Evolutionary conservation across 768 basidiomycete species (phyloP).

Genomic region (Termitomyces titanicus): DNA sequence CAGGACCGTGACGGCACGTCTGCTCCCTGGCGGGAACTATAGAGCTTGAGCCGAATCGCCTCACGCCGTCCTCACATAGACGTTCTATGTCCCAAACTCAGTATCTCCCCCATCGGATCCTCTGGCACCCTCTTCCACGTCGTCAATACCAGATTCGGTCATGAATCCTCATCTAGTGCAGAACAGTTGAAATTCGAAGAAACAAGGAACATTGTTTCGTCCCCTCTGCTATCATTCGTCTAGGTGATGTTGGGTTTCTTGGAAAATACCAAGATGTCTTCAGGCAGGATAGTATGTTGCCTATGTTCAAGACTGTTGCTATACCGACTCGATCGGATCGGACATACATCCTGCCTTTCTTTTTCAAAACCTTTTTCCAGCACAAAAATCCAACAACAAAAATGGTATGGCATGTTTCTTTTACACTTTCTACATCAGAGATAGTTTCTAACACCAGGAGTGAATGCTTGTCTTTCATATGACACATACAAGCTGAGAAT

Average conservation of each 20-base stretch:
- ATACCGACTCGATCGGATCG: conserved; percentile 28
- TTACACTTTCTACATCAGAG: too few species aligned
- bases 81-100: conserved; percentile 41
- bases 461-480: too few species aligned
- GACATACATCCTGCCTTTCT: conserved; percentile 19
- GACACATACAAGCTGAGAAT: too few species aligned
- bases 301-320: conserved; percentile 39
- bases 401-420: too few species aligned
- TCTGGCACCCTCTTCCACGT: conserved; percentile 43
- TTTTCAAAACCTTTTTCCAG: too few species aligned
- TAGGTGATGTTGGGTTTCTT: conserved; percentile 38
- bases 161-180: conserved; percentile 8
- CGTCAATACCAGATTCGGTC: conserved; percentile 24
- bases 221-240: conserved; percentile 38
- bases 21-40: background rate
- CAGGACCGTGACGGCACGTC: background rate
- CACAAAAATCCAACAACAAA: too few species aligned
- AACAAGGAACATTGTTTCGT: conserved; percentile 32
- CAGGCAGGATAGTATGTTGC: conserved; percentile 33
- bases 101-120: conserved; percentile 35
- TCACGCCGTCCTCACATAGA: conserved; percentile 44
- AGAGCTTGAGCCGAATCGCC: conserved; percentile 34
- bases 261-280: conserved; percentile 42
- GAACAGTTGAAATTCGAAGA: conserved; percentile 38
- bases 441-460: too few species aligned